These are phyloP conservation scores for Amaranthus palmeri DNA, from an alignment of 148 eudicot genomes.

Conservation along the genomic window DNA sequence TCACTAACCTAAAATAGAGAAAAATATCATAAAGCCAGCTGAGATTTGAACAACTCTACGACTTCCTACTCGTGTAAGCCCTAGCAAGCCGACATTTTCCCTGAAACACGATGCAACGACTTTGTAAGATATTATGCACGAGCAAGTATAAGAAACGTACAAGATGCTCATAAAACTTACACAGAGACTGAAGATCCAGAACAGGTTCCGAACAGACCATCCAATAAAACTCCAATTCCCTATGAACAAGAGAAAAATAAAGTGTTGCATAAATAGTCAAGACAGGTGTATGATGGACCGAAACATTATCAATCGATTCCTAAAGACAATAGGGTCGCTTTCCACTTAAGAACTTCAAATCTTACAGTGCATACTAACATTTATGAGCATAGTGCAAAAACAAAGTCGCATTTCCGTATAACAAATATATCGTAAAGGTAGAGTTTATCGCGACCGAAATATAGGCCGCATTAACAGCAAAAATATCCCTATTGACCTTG, in stretches of 20 bases:
- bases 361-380: too few relatives aligned
- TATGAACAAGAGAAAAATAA: constrained; percentile 21
- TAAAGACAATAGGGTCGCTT: too few relatives aligned
- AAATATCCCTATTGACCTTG: too few relatives aligned
- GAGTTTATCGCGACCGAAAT: too few relatives aligned
- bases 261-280: neutral
- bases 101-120: constrained; percentile 32
- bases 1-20: constrained; percentile 73
- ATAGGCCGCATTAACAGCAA: too few relatives aligned
- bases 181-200: constrained; percentile 93
- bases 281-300: too few relatives aligned
- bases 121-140: neutral
- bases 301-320: too few relatives aligned
- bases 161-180: constrained; percentile 38
- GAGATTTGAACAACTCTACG: constrained; percentile 98
- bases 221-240: constrained; percentile 91
- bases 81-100: constrained; percentile 95
- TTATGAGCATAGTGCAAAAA: too few relatives aligned
- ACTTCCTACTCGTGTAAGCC: constrained; percentile 96
- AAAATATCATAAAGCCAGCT: constrained; percentile 98
- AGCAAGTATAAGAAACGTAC: neutral
- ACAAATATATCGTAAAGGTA: too few relatives aligned
- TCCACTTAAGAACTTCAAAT: too few relatives aligned
- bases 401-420: too few relatives aligned
- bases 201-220: constrained; percentile 88